These are phyloP conservation scores for Jimgerdemannia flammicorona DNA, from an alignment of 192 early-diverging fungal genomes.

Conservation along the genomic window DNA sequence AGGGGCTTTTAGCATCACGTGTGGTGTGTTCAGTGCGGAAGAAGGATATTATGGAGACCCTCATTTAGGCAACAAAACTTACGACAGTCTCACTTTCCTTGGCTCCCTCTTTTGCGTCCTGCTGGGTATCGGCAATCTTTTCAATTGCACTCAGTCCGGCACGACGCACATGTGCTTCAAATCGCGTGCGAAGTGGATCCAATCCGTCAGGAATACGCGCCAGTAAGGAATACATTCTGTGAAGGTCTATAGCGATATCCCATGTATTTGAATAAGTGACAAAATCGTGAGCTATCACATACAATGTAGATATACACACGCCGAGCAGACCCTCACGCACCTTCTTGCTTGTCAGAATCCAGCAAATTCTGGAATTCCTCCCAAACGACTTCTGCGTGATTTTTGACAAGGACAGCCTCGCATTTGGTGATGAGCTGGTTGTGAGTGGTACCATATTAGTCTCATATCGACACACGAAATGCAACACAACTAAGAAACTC, in stretches of 20 bases:
- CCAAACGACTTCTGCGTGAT: slow-evolving; percentile 77
- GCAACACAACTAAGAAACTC: neutral
- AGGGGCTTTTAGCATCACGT: no score
- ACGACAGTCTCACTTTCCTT: slow-evolving; percentile 51
- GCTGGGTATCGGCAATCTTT: slow-evolving; percentile 51
- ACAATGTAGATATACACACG: neutral
- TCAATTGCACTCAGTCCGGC: slow-evolving; percentile 79
- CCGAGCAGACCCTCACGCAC: slow-evolving; percentile 4
- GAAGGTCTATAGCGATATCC: slow-evolving; percentile 50
- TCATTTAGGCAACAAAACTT: slow-evolving; percentile 14
- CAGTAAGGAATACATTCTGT: slow-evolving; percentile 81
- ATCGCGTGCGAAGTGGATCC: slow-evolving; percentile 71
- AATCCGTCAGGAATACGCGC: slow-evolving; percentile 80
- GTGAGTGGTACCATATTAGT: neutral
- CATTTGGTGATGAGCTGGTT: slow-evolving; percentile 71
- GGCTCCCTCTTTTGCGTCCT: slow-evolving; percentile 12
- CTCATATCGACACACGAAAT: neutral
- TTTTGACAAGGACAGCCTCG: slow-evolving; percentile 84
- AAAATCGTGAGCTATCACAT: neutral
- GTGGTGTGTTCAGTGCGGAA: neutral
- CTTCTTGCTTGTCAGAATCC: slow-evolving; percentile 79
- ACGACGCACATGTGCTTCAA: slow-evolving; percentile 74
- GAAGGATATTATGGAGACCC: neutral
- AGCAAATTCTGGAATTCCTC: slow-evolving; percentile 91
- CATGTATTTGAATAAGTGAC: neutral